These are phyloP conservation scores for Stemphylium lycopersici DNA, from an alignment of 2,329 filamentous ascomycete genomes.

Conservation along the genomic window DNA sequence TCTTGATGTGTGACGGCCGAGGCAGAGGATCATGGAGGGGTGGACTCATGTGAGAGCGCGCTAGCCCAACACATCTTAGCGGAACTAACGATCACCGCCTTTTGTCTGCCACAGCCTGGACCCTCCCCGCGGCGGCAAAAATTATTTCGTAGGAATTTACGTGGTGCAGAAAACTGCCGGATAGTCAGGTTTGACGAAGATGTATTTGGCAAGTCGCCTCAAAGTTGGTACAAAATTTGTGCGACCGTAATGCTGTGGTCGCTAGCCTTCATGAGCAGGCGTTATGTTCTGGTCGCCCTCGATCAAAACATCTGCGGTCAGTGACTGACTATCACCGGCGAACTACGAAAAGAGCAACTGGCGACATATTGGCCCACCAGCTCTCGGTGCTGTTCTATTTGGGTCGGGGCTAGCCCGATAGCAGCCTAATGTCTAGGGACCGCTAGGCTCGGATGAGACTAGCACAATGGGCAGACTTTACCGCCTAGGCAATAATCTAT, in stretches of 20 bases:
- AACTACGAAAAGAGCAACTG: constrained; percentile 6
- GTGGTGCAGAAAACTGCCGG: too few species aligned
- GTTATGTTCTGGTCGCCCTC: constrained; percentile 13
- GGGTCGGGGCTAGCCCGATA: too few species aligned
- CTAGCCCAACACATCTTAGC: constrained; percentile 19
- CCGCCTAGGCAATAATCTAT: too few species aligned
- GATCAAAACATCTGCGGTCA: constrained; percentile 13
- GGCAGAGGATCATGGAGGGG: background rate
- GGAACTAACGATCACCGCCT: constrained; percentile 11
- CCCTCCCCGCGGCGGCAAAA: constrained; percentile 29
- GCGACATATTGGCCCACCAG: too few species aligned
- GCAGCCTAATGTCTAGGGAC: too few species aligned
- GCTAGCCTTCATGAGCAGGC: constrained; percentile 15
- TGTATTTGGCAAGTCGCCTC: too few species aligned
- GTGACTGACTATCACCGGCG: constrained; percentile 22
- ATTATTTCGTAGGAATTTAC: constrained; percentile 29
- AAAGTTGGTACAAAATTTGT: too few species aligned
- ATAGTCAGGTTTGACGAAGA: too few species aligned
- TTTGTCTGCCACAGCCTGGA: constrained; percentile 23
- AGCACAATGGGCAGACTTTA: too few species aligned
- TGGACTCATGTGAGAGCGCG: constrained; percentile 21
- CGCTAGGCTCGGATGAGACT: too few species aligned
- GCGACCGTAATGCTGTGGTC: background rate
- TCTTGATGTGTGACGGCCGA: background rate
- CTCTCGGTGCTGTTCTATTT: too few species aligned